Evolutionary conservation across 2,329 filamentous ascomycete genomes (phyloP).

Genomic region (Zalaria sp.): DNA sequence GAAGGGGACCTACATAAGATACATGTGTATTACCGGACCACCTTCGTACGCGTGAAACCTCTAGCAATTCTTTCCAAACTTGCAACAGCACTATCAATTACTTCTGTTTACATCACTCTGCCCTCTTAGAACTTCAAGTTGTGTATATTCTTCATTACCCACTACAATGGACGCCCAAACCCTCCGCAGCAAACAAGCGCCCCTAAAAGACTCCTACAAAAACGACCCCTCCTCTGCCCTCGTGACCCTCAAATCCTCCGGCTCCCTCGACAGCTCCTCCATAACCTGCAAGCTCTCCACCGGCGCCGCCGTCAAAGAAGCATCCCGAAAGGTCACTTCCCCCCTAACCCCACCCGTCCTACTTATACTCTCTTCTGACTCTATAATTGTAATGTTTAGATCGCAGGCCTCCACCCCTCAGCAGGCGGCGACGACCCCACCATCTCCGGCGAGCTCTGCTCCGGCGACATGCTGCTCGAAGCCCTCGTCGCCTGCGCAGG

Average conservation of each 20-base stretch:
- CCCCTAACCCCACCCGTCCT: too few relatives aligned
- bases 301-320: slow-evolving; percentile 24
- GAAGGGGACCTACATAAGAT: too few relatives aligned
- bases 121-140: too few relatives aligned
- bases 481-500: slow-evolving; percentile 36
- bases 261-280: slow-evolving; percentile 28
- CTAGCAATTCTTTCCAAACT: too few relatives aligned
- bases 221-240: slow-evolving; percentile 28
- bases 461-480: slow-evolving; percentile 36
- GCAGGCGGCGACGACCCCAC: slow-evolving; percentile 29
- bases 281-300: slow-evolving; percentile 34
- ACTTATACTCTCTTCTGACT: too few relatives aligned
- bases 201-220: slow-evolving; percentile 32
- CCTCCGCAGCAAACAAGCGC: slow-evolving; percentile 33
- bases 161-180: slow-evolving; percentile 6
- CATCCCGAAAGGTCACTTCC: slow-evolving; percentile 16
- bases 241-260: slow-evolving; percentile 30
- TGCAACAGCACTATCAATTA: too few relatives aligned
- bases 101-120: too few relatives aligned
- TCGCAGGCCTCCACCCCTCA: slow-evolving; percentile 33
- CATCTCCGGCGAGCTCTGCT: slow-evolving; percentile 34
- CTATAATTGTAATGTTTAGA: neutral
- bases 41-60: too few relatives aligned
- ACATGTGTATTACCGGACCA: too few relatives aligned
- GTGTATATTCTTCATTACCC: too few relatives aligned